Conservation (phyloP, 1,139 yeast genomes). For the Yamadazyma spencermartinsiae region DNA sequence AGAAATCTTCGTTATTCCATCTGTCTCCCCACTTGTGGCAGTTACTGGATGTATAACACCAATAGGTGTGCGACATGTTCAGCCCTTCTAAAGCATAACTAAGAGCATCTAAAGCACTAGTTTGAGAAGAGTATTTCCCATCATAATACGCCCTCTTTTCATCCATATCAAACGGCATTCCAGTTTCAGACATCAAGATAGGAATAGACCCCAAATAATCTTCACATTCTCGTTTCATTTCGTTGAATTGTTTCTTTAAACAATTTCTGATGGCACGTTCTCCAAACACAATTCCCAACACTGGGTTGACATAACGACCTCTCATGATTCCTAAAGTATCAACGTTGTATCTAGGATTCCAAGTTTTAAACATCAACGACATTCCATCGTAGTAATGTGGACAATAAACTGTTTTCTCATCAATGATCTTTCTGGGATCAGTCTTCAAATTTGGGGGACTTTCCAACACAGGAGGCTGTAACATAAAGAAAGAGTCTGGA, state of each 20-base stretch:
- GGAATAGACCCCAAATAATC: slow-evolving; percentile 65
- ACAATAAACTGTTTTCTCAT: slow-evolving; percentile 66
- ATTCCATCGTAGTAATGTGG: slow-evolving; percentile 95
- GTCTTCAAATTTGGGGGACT: slow-evolving; percentile 68
- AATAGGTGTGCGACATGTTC: slow-evolving; percentile 70
- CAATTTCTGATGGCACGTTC: slow-evolving; percentile 75
- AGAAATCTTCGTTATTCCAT: slow-evolving; percentile 93
- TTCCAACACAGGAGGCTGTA: slow-evolving; percentile 85
- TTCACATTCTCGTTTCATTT: slow-evolving; percentile 62
- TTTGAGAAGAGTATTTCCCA: slow-evolving; percentile 71
- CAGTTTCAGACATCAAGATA: slow-evolving; percentile 86
- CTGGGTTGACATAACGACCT: slow-evolving; percentile 70
- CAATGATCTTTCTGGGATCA: slow-evolving; percentile 52
- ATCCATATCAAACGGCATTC: slow-evolving; percentile 96
- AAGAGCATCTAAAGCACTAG: slow-evolving; percentile 81
- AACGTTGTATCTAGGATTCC: slow-evolving; percentile 77
- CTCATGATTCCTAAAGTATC: slow-evolving; percentile 91
- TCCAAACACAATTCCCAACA: slow-evolving; percentile 77
- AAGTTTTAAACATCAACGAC: slow-evolving; percentile 84
- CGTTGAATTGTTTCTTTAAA: slow-evolving; percentile 62
- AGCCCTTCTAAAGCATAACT: slow-evolving; percentile 75
- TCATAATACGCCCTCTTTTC: slow-evolving; percentile 62
- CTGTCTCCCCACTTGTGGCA: slow-evolving; percentile 82
- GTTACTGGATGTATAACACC: slow-evolving; percentile 81
- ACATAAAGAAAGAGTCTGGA: slow-evolving; percentile 54